Base-by-base conservation (phyloP, 2,329 filamentous ascomycete species). In the Diaporthe australafricana region DNA sequence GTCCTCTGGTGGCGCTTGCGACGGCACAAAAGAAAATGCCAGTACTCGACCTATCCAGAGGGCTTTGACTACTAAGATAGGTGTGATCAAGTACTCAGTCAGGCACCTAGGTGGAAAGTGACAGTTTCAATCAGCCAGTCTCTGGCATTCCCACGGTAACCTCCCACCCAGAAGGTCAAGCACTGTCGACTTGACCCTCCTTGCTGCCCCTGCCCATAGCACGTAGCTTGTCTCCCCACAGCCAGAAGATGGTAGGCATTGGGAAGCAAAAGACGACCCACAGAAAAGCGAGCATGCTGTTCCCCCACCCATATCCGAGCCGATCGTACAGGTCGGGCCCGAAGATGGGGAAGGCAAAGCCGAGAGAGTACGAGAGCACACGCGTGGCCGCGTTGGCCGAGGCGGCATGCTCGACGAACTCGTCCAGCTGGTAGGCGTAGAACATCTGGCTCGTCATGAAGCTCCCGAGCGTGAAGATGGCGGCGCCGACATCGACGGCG, bases 341-440 rank as follows among this genome's bases (percentile, higher is more conserved):
- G 5, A 89, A 89, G 0, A 91, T 83, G 0, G 89, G 89, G 63
- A 91, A 87, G 0, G 84, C 79, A 27, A 90, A 89, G 1, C 87
- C 88, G 1, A 86, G 81, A 9, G 90, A 76, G 17, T 85, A 87
- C 40, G 87, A 83, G 40, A 89, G 79, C 1, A 90, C 82, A 0
- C 87, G 87, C 7, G 85, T 86, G 0, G 87, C 88, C 0, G 87
- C 88, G 70, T 86, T 85, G 0, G 80, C 82, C 2, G 79, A 81
- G 7, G 81, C 81, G 1, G 78, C 78, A 27, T 79, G 78, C 7
- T 27, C 74, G 7, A 60, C 77, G 63, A 81, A 82, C 57, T 86
- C 87, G 57, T 90, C 88, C 5, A 90, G 84, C 1, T 88, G 81
- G 70, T 91, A 91, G 0, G 88, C 88, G 63, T 86, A 83, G 42